Evolutionary conservation across 1,284 basidiomycete genomes (phyloP), one percentile per base, ranked within the genome.

Genomic region (Pseudozyma tsukubaensis): DNA sequence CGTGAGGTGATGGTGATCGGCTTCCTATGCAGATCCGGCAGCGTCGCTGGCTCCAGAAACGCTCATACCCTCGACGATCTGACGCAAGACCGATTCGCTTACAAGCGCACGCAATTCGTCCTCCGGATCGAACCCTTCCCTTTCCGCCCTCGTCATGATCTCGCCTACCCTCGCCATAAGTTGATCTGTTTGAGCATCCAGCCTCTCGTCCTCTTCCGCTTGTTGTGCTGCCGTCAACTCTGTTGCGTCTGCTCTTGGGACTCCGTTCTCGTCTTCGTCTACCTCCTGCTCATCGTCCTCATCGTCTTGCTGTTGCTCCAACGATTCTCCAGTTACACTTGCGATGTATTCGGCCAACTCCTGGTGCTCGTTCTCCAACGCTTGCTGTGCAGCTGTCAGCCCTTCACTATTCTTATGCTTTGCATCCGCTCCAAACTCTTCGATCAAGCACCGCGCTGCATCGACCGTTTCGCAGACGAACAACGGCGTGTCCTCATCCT

Each of bases 401-500:
- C 81, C 81, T 18, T 81, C 79, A 2, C 60, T 19, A 48, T 84
- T 84, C 43, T 58, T 74, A 21, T 64, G 73, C 51, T 57, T 70
- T 1, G 78, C 63, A 45, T 83, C 71, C 2, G 82, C 83, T 18
- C 59, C 50, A 19, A 80, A 79, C 59, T 83, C 76, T 16, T 82
- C 77, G 54, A 84, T 63, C 19, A 84, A 70, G 12, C 81, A 51
- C 9, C 68, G 48, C 4, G 83, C 83, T 0, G 71, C 45, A 6
- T 71, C 64, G 37, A 81, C 62, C 4, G 72, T 66, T 39, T 84
- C 83, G 56, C 79, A 80, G 37, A 83, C 80, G 55, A 83, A 84
- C 4, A 84, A 70, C 5, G 83, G 79, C 29, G 83, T 82, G 44
- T 84, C 83, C 18, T 76, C 77, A 47, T 84, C 83, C 11, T 63